phyloP scores from a whole-genome alignment of 2,329 filamentous ascomycete genomes.

The Alternaria postmessia region DNA sequence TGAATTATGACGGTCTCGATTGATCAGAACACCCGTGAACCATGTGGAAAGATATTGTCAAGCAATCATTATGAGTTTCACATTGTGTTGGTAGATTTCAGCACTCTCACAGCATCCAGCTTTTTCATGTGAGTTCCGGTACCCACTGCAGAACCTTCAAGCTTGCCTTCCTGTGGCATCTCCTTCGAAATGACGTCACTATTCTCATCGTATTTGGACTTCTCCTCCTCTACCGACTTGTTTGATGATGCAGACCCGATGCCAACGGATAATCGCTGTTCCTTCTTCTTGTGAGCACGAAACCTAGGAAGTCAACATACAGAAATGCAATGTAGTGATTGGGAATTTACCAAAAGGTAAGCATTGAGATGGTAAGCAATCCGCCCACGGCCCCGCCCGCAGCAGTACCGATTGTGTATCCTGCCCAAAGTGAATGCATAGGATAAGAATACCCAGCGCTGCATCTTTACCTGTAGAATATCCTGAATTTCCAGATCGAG shows the following conservation, averaged over 20 bases:
- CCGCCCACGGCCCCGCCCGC: background rate
- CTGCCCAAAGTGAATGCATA: background rate
- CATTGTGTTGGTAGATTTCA: background rate
- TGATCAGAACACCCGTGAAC: background rate
- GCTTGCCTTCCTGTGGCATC: background rate
- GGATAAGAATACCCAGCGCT: too few relatives aligned
- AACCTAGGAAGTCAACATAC: background rate
- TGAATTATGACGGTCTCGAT: background rate
- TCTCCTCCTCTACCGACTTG: background rate
- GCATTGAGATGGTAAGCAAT: background rate
- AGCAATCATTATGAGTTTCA: background rate
- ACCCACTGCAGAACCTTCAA: background rate
- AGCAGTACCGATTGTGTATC: background rate
- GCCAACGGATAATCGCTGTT: background rate
- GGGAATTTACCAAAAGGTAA: background rate
- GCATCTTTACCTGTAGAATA: background rate
- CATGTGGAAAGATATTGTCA: background rate
- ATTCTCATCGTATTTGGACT: background rate
- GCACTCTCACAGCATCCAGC: background rate
- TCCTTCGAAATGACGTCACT: background rate
- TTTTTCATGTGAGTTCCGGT: background rate
- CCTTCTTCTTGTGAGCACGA: background rate
- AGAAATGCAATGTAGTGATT: fast-evolving
- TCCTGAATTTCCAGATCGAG: background rate
- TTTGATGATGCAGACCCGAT: background rate